Conservation (phyloP, 305 asterid genomes). For the Solanum chacoense region DNA sequence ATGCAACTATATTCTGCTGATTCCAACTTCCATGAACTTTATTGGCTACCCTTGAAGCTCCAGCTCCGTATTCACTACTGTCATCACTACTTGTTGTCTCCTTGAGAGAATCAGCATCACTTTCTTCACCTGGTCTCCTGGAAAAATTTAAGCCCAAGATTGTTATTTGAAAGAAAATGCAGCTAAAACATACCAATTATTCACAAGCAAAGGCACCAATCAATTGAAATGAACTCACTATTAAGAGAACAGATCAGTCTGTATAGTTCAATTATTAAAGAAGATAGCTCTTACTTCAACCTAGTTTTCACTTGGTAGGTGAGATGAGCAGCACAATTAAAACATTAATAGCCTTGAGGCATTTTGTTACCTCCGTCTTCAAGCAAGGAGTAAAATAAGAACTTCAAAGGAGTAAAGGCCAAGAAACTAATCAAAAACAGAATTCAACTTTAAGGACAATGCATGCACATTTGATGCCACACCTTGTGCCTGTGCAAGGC, state of each 20-base stretch:
- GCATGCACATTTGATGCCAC: not conserved
- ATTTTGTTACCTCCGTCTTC: not conserved
- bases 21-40: constrained; percentile 27
- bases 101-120: constrained; percentile 70
- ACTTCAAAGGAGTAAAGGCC: not conserved
- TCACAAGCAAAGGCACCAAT: not conserved
- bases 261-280: not conserved
- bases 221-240: not conserved
- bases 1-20: constrained; percentile 17
- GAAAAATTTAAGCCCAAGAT: constrained; percentile 5
- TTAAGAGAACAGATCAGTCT: not conserved
- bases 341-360: not conserved
- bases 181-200: not conserved
- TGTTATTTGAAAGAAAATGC: not conserved
- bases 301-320: not conserved
- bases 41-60: constrained; percentile 21
- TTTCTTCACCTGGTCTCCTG: constrained; percentile 77
- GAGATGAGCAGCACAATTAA: not conserved
- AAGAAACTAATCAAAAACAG: not conserved
- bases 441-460: not conserved
- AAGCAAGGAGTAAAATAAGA: not conserved
- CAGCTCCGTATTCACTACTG: constrained; percentile 41
- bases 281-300: not conserved
- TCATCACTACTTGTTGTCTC: constrained; percentile 68
- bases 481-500: not conserved